A percentile compares a stretch with the other conserved stretches of the same genome.
These are phyloP conservation scores for Sporothrix euskadiensis DNA, from an alignment of 2,329 filamentous ascomycete genomes.

Conservation along the genomic window DNA sequence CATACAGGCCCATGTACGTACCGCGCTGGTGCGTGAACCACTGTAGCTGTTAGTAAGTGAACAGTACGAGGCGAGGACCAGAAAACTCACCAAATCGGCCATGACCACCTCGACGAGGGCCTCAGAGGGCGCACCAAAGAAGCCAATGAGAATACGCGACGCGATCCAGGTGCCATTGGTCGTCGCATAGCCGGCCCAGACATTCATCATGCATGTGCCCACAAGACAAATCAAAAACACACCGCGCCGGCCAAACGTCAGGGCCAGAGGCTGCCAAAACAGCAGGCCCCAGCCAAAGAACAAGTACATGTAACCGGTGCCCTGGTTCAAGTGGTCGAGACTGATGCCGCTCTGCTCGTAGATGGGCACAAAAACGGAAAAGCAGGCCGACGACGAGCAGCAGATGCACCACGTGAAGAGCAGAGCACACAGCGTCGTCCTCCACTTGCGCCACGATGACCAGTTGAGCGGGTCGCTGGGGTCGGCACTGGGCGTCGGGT, in stretches of 20 bases:
- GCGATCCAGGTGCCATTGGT: constrained; percentile 48
- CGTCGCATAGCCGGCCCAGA: constrained; percentile 43
- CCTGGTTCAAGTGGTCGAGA: constrained; percentile 49
- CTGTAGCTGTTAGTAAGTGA: background rate
- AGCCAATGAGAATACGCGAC: constrained; percentile 47
- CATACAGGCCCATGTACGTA: constrained; percentile 47
- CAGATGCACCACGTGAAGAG: constrained; percentile 21
- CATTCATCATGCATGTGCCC: constrained; percentile 38
- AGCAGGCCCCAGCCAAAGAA: constrained; percentile 48
- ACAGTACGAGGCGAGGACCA: background rate
- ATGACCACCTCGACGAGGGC: constrained; percentile 45
- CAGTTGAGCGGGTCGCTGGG: constrained; percentile 36
- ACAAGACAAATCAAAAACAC: constrained; percentile 36
- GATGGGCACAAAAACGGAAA: constrained; percentile 52
- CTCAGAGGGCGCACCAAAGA: constrained; percentile 49
- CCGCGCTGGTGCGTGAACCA: constrained; percentile 37
- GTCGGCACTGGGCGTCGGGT: constrained; percentile 19
- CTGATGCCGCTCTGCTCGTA: constrained; percentile 48
- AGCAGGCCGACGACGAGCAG: constrained; percentile 46
- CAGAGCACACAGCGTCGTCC: constrained; percentile 7
- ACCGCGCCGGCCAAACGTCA: constrained; percentile 45
- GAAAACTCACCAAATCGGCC: constrained; percentile 3
- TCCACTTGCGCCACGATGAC: constrained; percentile 37
- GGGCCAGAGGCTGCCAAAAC: constrained; percentile 50
- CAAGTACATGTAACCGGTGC: constrained; percentile 50